Evolutionary conservation across 257 asterid genomes (phyloP).

Genomic region (Lycium ferocissimum): DNA sequence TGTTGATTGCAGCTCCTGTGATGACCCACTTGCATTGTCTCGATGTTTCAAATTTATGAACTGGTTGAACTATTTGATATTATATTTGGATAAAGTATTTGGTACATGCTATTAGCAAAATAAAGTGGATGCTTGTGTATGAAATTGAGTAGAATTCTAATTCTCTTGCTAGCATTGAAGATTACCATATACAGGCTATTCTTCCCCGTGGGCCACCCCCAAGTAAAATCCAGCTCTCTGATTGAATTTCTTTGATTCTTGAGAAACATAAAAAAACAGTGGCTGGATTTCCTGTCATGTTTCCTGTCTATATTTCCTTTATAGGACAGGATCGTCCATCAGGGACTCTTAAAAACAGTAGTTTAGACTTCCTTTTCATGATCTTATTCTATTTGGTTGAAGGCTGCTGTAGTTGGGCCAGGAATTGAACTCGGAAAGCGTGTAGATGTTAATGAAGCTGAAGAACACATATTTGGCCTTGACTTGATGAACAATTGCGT

Average conservation of each 20-base stretch:
- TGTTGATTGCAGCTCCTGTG: not conserved
- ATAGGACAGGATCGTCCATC: conserved; percentile 86
- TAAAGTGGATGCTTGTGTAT: not conserved
- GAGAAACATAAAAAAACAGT: not conserved
- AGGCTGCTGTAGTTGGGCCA: conserved; percentile 92
- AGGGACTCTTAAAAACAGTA: conserved; percentile 28
- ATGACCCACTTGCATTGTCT: not conserved
- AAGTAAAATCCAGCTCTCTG: not conserved
- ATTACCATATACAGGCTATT: not conserved
- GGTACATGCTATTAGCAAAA: not conserved
- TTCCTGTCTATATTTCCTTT: conserved; percentile 34
- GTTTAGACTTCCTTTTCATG: not conserved
- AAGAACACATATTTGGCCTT: conserved; percentile 85
- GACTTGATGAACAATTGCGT: conserved; percentile 87
- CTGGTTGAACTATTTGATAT: not conserved
- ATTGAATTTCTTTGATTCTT: not conserved
- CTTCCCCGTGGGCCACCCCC: not conserved
- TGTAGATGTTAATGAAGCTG: conserved; percentile 70
- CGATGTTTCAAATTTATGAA: not conserved
- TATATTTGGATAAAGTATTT: not conserved
- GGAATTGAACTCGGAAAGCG: conserved; percentile 80
- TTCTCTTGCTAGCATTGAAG: not conserved
- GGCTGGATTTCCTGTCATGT: not conserved
- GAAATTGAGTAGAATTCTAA: not conserved
- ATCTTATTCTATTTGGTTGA: conserved; percentile 32